phyloP scores from a whole-genome alignment of 768 basidiomycete species.

The Amanita thiersii region DNA sequence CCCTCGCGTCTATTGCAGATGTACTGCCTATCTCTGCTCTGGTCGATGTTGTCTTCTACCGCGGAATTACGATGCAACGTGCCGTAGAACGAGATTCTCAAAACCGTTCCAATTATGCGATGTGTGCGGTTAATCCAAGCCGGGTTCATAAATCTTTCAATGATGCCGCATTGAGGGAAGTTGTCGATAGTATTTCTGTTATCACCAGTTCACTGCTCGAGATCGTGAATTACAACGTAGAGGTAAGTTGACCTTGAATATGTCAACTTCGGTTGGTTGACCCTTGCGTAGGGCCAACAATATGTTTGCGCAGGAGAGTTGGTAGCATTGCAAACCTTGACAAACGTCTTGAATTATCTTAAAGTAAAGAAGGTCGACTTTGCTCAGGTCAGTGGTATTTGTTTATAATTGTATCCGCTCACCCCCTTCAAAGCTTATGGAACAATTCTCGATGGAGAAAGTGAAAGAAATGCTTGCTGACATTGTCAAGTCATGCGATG shows the following conservation, averaged over 20 bases:
- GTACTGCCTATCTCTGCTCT: conserved; percentile 92
- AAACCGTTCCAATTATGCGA: conserved; percentile 94
- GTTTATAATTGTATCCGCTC: conserved; percentile 3
- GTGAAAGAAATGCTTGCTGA: conserved; percentile 94
- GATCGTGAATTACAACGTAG: conserved; percentile 95
- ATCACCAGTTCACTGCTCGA: conserved; percentile 80
- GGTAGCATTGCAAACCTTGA: conserved; percentile 85
- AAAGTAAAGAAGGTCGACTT: conserved; percentile 97
- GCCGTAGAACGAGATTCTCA: conserved; percentile 93
- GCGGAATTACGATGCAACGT: conserved; percentile 99
- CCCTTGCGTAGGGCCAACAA: conserved; percentile 77
- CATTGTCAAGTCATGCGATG: conserved; percentile 78
- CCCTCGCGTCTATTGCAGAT: conserved; percentile 95
- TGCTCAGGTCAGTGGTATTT: conserved; percentile 46
- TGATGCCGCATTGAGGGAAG: conserved; percentile 92
- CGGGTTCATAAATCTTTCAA: conserved; percentile 92
- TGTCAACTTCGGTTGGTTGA: conserved; percentile 7
- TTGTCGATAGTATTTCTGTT: conserved; percentile 84
- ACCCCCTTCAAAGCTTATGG: conserved; percentile 54
- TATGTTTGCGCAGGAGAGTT: conserved; percentile 99
- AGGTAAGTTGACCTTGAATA: conserved; percentile 37
- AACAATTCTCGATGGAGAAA: conserved; percentile 82
- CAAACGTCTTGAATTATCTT: conserved; percentile 93
- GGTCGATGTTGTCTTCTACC: conserved; percentile 98
- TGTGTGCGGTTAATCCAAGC: conserved; percentile 99